phyloP scores from a whole-genome alignment of 495 filamentous ascomycete species.

The Aspergillus haitiensis region DNA sequence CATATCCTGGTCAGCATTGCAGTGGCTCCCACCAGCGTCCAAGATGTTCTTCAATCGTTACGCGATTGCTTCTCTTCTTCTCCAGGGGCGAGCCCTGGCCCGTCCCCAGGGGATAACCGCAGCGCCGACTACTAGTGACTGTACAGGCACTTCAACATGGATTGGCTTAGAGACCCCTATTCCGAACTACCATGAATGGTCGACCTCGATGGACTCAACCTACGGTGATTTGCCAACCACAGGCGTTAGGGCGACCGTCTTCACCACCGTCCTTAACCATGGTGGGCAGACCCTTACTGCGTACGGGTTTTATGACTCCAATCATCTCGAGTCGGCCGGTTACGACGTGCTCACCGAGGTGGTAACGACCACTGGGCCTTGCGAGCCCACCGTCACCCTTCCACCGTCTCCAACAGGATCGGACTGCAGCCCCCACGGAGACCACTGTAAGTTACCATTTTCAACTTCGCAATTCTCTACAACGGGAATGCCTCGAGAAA shows the following conservation, averaged over 20 bases:
- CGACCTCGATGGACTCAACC: constrained; percentile 4
- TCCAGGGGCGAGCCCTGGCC: constrained; percentile 2
- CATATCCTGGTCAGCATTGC: not conserved
- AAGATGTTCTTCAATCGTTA: constrained; percentile 6
- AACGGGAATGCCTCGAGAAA: not conserved
- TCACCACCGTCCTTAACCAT: constrained; percentile 6
- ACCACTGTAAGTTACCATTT: not conserved
- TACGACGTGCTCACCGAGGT: constrained; percentile 7
- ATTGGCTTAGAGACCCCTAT: constrained; percentile 6
- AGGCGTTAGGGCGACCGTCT: constrained; percentile 5
- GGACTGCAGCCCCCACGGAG: constrained; percentile 4
- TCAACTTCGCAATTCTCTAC: not conserved
- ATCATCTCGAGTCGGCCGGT: constrained; percentile 1
- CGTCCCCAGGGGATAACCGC: constrained; percentile 4
- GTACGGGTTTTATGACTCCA: constrained; percentile 8
- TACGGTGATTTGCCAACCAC: constrained; percentile 3
- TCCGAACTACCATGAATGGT: constrained; percentile 5
- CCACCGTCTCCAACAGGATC: constrained; percentile 2
- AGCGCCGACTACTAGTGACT: not conserved
- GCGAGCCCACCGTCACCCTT: not conserved
- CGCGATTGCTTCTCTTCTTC: not conserved
- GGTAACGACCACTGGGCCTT: not conserved
- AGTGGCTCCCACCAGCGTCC: not conserved
- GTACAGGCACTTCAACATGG: constrained; percentile 9
- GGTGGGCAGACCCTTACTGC: constrained; percentile 4